Evolutionary conservation across 1,139 yeast genomes (phyloP), one percentile per base, ranked within the genome.

Genomic region (Sugiyamaella grinbergsii): DNA sequence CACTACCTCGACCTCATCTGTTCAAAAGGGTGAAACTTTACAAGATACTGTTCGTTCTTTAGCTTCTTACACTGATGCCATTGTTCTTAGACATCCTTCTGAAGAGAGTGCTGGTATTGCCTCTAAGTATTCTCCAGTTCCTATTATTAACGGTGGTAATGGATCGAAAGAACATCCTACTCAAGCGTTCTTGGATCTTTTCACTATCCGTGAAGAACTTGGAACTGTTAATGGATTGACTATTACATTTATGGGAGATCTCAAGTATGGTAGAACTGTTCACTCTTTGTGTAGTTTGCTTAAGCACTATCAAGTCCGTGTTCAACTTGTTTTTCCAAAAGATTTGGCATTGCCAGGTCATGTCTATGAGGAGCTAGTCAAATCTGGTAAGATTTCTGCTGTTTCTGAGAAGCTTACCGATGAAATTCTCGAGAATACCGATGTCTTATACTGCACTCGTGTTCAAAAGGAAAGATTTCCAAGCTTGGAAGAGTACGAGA

Each of bases 161-260:
- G 98, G 98, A 40, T 77, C 96, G 48, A 85, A 88, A 72, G 98
- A 93, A 75, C 99, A 93, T 72, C 99, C 99, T 64, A 88, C 98
- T 23, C 99, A 94, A 74, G 98, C 98, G 1, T 85, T 94, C 76
- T 78, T 94, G 64, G 99, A 94, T 68, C 77, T 94, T 72, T 94
- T 93, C 79, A 94, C 99, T 52, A 94, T 94, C 63, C 87, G 99
- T 75, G 99, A 94, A 74, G 99, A 94, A 74, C 79, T 94, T 61
- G 99, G 99, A 69, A 89, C 98, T 54, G 98, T 94, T 48, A 94
- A 94, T 69, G 98, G 98, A 68, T 85, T 94, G 66, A 90, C 96
- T 42, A 94, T 94, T 59, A 94, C 99, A 6, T 94, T 94, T 71
- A 91, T 94, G 96, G 99, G 99, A 67, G 99, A 94, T 70, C 81